A percentile compares a stretch with the other conserved stretches of the same genome.
Evolutionary conservation across 2,329 filamentous ascomycete species (phyloP).

Genomic region (Apiospora hydei): DNA sequence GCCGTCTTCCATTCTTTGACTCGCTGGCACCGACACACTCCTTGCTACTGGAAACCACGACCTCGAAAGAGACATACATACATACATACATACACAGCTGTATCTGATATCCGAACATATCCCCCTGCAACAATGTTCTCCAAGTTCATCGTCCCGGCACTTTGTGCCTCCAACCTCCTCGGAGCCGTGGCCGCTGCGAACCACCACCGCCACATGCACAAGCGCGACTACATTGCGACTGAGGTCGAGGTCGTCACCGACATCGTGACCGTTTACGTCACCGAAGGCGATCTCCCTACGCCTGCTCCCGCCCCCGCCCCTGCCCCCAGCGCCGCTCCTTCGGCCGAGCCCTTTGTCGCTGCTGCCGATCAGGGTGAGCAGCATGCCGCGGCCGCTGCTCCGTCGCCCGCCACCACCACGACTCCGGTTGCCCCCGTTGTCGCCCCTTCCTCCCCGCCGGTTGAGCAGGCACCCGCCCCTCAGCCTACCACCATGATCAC

Average conservation of each 20-base stretch:
- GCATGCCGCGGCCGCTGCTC: background rate
- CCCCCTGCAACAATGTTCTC: slow-evolving; percentile 41
- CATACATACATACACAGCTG: background rate
- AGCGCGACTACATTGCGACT: slow-evolving; percentile 40
- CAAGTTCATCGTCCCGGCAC: slow-evolving; percentile 41
- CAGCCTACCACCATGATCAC: slow-evolving; percentile 38
- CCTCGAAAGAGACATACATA: slow-evolving; percentile 18
- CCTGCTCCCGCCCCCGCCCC: slow-evolving; percentile 26
- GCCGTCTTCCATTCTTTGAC: slow-evolving; percentile 22
- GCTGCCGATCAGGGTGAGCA: background rate
- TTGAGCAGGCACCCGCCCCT: slow-evolving; percentile 23
- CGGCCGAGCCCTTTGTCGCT: background rate
- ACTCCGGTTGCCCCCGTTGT: slow-evolving; percentile 27
- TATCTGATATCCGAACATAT: slow-evolving; percentile 28
- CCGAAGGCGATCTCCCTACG: slow-evolving; percentile 31
- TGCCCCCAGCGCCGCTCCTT: slow-evolving; percentile 23
- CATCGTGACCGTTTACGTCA: slow-evolving; percentile 40
- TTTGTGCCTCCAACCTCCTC: slow-evolving; percentile 40
- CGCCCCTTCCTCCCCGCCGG: slow-evolving; percentile 27
- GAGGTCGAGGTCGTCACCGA: slow-evolving; percentile 42
- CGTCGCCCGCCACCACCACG: slow-evolving; percentile 25
- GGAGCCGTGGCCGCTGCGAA: slow-evolving; percentile 36
- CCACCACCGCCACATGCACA: slow-evolving; percentile 40
- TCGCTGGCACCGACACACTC: slow-evolving; percentile 27
- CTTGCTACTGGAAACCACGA: slow-evolving; percentile 24